Evolutionary conservation across 1,284 basidiomycete species (phyloP).

Genomic region (Schizopora paradoxa): DNA sequence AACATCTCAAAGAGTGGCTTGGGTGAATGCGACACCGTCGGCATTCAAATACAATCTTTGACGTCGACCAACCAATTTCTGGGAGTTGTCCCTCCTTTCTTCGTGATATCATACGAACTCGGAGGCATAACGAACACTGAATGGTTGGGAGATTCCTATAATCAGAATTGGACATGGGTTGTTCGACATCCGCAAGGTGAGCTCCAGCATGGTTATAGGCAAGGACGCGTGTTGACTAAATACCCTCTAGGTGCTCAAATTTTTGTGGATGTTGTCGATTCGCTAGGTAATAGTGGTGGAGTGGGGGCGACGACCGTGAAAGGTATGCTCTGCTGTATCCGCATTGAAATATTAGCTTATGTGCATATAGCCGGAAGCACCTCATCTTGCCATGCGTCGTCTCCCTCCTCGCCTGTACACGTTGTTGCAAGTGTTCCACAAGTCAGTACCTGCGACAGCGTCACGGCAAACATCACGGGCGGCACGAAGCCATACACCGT

Average conservation of each 20-base stretch:
- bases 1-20: not conserved
- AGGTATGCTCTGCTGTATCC: not conserved
- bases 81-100: conserved; percentile 11
- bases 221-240: too few species aligned
- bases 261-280: conserved; percentile 3
- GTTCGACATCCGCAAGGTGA: conserved; percentile 11
- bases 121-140: conserved; percentile 7
- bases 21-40: conserved; percentile 12
- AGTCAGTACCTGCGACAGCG: conserved; percentile 8
- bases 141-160: conserved; percentile 10
- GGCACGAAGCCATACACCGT: conserved; percentile 12
- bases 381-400: conserved; percentile 9
- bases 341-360: not conserved
- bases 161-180: conserved; percentile 8
- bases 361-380: conserved; percentile 8
- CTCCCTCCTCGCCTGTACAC: not conserved
- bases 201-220: too few species aligned
- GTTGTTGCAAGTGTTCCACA: conserved; percentile 5
- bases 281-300: conserved; percentile 2
- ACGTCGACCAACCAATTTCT: not conserved
- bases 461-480: conserved; percentile 6
- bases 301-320: not conserved
- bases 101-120: conserved; percentile 13
- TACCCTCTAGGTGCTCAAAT: conserved; percentile 2
- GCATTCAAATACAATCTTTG: not conserved